Base-by-base conservation (phyloP, 2,329 filamentous ascomycete genomes). In the Monosporascus sp. region DNA sequence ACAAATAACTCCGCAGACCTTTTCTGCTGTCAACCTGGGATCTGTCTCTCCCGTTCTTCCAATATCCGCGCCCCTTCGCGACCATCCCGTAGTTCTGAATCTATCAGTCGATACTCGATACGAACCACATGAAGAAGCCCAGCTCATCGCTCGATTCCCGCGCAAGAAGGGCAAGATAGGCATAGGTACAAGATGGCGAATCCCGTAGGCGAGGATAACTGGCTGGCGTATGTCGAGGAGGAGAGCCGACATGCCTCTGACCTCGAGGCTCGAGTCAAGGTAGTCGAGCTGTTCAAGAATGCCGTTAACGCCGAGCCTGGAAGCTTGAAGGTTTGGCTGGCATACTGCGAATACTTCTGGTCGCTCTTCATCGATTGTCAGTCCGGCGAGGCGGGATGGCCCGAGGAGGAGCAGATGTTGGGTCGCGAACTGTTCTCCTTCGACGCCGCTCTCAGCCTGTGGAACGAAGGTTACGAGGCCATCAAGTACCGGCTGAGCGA, bases 271-370 rank as follows among this genome's bases (percentile, higher is more conserved):
- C 83, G 86, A 60, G 79, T 90, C 65, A 77, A 79, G 56, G 76
- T 89, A 47, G 78, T 91, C 64, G 89, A 93, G 68, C 72, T 88
- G 45, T 90, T 84, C 71, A 84, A 86, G 60, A 80, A 79, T 60
- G 88, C 89, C 53, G 81, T 86, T 22, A 72, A 74, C 53, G 85
- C 88, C 50, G 89, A 93, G 69, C 86, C 87, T 11, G 84, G 80
- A 60, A 92, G 89, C 62, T 75, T 87, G 54, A 83, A 81, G 57
- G 74, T 93, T 41, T 94, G 89, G 89, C 78, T 85, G 54, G 79
- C 84, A 27, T 93, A 92, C 65, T 89, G 86, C 69, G 84, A 91
- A 62, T 93, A 86, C 70, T 84, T 92, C 57, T 85, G 86, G 77
- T 80, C 81, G 20, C 82, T 91, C 11, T 85, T 89, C 68, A 77